phyloP scores from a whole-genome alignment of 164 flowering plant genomes.

The Platanus orientalis region DNA sequence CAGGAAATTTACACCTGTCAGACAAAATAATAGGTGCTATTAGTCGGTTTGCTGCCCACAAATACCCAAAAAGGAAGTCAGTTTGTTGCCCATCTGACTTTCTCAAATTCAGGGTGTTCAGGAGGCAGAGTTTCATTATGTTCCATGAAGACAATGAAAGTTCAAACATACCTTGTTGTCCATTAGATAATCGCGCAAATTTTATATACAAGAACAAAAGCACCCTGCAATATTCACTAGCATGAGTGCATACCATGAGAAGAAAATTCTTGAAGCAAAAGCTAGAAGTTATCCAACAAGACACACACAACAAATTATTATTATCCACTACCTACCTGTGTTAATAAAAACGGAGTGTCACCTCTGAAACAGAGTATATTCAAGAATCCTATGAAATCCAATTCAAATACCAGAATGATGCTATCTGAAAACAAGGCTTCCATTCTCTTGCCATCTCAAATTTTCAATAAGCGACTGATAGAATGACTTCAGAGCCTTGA shows the following conservation, averaged over 20 bases:
- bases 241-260: neutral
- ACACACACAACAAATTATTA: neutral
- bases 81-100: neutral
- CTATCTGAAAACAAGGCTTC: slow-evolving; percentile 90
- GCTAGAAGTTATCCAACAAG: no score
- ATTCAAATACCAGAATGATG: slow-evolving; percentile 19
- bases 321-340: slow-evolving; percentile 14
- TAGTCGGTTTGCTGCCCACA: neutral
- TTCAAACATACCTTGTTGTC: slow-evolving; percentile 22
- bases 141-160: neutral
- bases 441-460: slow-evolving; percentile 74
- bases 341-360: slow-evolving; percentile 11
- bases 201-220: slow-evolving; percentile 27
- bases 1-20: slow-evolving; percentile 57
- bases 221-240: slow-evolving; percentile 26
- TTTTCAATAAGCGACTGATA: slow-evolving; percentile 81
- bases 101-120: no score
- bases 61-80: neutral
- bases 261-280: neutral
- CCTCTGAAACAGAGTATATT: neutral
- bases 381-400: neutral
- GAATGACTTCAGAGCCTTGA: slow-evolving; percentile 64
- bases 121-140: neutral
- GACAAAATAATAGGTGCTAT: neutral
- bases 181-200: slow-evolving; percentile 10